A percentile compares a stretch with the other conserved stretches of the same genome.
Conservation (phyloP, 495 filamentous ascomycete genomes). For the Diplogelasinospora grovesii region DNA sequence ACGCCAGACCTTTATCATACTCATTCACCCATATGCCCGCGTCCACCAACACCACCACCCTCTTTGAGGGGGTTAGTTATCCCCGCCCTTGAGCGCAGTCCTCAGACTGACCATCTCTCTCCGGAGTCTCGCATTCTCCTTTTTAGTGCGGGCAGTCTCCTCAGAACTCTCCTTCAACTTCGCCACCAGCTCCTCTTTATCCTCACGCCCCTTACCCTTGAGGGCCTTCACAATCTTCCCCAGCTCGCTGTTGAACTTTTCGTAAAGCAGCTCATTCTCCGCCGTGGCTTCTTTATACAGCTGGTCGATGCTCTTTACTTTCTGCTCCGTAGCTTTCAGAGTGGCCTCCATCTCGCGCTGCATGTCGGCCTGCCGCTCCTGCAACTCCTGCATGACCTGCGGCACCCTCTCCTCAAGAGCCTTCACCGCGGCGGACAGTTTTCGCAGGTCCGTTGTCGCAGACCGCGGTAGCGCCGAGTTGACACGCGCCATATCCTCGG, state of each 20-base stretch:
- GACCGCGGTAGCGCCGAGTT: constrained; percentile 39
- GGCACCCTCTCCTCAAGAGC: constrained; percentile 62
- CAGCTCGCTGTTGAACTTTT: constrained; percentile 85
- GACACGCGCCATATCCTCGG: constrained; percentile 69
- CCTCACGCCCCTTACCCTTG: constrained; percentile 59
- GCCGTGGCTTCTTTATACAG: constrained; percentile 81
- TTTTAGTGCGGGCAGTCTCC: constrained; percentile 64
- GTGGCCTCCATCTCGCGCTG: constrained; percentile 62
- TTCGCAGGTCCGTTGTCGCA: constrained; percentile 34
- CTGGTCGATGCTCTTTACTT: constrained; percentile 79
- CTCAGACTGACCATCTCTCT: constrained; percentile 47
- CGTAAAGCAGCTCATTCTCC: constrained; percentile 92
- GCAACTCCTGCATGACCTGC: constrained; percentile 53
- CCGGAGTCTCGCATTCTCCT: constrained; percentile 62
- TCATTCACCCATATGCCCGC: background rate
- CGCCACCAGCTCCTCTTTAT: constrained; percentile 64
- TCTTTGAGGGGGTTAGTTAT: constrained; percentile 1
- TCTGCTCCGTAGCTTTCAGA: constrained; percentile 64
- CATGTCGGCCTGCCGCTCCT: constrained; percentile 51
- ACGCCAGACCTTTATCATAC: no score
- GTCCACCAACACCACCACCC: background rate
- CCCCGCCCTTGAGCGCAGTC: constrained; percentile 36
- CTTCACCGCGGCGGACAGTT: constrained; percentile 50
- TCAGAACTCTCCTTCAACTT: constrained; percentile 60
- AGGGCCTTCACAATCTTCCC: constrained; percentile 73